These are phyloP conservation scores for Sophora flavescens DNA, from an alignment of 306 rosid genomes.

Conservation along the genomic window DNA sequence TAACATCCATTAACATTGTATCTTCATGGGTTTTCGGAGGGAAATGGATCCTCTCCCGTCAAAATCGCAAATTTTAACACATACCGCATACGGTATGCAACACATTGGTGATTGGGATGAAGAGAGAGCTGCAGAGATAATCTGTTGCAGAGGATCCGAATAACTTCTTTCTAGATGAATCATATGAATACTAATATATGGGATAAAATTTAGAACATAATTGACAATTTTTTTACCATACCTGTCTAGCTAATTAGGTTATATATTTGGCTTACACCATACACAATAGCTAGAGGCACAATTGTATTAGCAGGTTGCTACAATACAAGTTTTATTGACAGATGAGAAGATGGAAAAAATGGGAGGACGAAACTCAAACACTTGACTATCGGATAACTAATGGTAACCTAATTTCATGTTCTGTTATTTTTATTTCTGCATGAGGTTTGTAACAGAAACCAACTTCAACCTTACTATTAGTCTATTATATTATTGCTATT, in stretches of 20 bases:
- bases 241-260: not conserved
- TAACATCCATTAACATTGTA: too few relatives aligned
- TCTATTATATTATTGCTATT: not conserved
- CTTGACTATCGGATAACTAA: conserved; percentile 67
- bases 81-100: too few relatives aligned
- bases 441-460: not conserved
- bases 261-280: not conserved
- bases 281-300: not conserved
- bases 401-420: conserved; percentile 49
- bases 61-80: too few relatives aligned
- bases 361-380: conserved; percentile 79
- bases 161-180: not conserved
- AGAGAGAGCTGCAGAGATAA: too few relatives aligned
- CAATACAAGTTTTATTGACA: conserved; percentile 21
- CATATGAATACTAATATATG: too few relatives aligned
- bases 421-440: not conserved
- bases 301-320: not conserved
- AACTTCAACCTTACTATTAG: not conserved
- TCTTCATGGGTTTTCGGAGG: too few relatives aligned
- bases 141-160: too few relatives aligned
- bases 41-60: too few relatives aligned
- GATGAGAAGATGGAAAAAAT: conserved; percentile 74
- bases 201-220: too few relatives aligned
- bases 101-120: too few relatives aligned
- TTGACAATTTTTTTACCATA: too few relatives aligned